These are phyloP conservation scores for Diplodia intermedia DNA, from an alignment of 2,329 filamentous ascomycete genomes.

Conservation along the genomic window DNA sequence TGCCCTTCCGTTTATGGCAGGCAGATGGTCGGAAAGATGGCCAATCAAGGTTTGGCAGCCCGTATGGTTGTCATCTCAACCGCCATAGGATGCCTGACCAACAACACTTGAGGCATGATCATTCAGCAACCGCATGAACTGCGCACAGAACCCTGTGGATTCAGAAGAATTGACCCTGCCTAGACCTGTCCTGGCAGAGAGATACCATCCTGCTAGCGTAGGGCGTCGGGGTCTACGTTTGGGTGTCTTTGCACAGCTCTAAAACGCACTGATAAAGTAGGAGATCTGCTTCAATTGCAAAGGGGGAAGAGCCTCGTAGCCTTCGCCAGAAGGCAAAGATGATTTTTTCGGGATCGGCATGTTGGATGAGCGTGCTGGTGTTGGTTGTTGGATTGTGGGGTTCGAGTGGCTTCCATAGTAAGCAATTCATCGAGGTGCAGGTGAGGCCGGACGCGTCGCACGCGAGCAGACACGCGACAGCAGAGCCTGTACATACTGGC, in stretches of 20 bases:
- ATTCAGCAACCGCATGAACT: background rate
- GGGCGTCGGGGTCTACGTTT: background rate
- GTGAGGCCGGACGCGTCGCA: background rate
- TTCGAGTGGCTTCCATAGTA: background rate
- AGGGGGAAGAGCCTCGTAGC: background rate
- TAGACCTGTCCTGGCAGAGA: background rate
- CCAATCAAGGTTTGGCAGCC: constrained; percentile 13
- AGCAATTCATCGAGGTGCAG: too few species aligned
- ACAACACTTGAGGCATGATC: background rate
- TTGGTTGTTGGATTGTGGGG: background rate
- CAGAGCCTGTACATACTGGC: background rate
- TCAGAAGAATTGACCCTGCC: background rate
- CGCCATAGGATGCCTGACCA: background rate
- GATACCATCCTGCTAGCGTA: background rate
- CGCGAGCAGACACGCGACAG: background rate
- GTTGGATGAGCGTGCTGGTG: background rate
- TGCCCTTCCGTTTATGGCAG: constrained; percentile 13
- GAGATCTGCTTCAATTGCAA: background rate
- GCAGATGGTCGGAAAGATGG: background rate
- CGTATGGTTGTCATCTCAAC: background rate
- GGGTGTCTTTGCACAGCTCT: background rate
- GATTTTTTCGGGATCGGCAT: background rate
- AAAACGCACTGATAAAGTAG: background rate
- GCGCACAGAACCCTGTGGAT: background rate
- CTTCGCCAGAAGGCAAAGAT: background rate